Evolutionary conservation across 129 eudicot genomes (phyloP).

Genomic region (Ambrosia trifida): DNA sequence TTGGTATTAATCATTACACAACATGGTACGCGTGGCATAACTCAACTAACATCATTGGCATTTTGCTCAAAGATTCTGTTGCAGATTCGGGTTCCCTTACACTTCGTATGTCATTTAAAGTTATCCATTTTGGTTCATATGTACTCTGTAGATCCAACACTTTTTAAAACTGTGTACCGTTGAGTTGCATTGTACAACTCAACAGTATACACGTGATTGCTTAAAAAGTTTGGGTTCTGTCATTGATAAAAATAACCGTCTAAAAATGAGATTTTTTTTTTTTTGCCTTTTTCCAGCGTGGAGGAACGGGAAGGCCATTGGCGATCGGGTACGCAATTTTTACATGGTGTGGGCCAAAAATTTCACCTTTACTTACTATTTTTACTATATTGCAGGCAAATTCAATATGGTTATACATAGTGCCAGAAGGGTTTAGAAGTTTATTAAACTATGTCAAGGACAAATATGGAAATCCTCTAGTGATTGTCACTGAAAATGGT

Average conservation of each 20-base stretch:
- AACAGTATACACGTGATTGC: not conserved
- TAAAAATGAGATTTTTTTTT: not conserved
- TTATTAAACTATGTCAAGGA: conserved; percentile 68
- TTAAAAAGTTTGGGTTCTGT: not conserved
- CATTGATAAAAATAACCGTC: not conserved
- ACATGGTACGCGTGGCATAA: conserved; percentile 68
- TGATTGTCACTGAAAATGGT: conserved; percentile 93
- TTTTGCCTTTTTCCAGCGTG: conserved; percentile 50
- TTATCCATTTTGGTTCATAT: not conserved
- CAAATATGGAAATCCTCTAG: conserved; percentile 80
- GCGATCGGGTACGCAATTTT: conserved; percentile 53
- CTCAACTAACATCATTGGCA: conserved; percentile 52
- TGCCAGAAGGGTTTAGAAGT: conserved; percentile 86
- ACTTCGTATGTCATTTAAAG: conserved; percentile 51
- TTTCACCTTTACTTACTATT: not conserved
- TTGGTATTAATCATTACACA: conserved; percentile 97
- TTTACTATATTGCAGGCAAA: conserved; percentile 56
- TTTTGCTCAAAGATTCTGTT: conserved; percentile 62
- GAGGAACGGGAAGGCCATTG: conserved; percentile 58
- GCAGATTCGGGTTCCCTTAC: conserved; percentile 70
- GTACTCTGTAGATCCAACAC: not conserved
- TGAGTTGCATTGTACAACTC: not conserved
- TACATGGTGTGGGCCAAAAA: not conserved
- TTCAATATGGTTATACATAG: conserved; percentile 93
- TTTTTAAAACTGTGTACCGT: not conserved